Evolutionary conservation across 805 yeast genomes (phyloP).

Genomic region (Lachancea lanzarotensis): DNA sequence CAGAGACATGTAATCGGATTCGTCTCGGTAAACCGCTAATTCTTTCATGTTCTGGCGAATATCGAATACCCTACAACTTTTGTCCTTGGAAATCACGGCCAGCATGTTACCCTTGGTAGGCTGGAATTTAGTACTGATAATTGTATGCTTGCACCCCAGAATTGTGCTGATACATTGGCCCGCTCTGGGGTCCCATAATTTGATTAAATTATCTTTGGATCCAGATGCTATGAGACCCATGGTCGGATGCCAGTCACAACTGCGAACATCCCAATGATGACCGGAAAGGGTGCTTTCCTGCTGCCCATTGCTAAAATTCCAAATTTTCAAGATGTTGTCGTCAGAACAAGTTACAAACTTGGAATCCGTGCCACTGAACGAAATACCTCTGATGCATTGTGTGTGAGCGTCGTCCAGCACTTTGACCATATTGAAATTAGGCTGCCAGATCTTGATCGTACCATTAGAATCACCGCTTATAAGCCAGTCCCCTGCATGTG

Average conservation of each 20-base stretch:
- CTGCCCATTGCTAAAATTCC: slow-evolving; percentile 87
- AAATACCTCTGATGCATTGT: slow-evolving; percentile 78
- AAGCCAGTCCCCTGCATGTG: slow-evolving; percentile 91
- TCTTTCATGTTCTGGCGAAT: slow-evolving; percentile 73
- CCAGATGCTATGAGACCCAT: slow-evolving; percentile 86
- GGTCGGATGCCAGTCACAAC: slow-evolving; percentile 93
- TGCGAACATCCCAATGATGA: slow-evolving; percentile 98
- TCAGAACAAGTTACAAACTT: slow-evolving; percentile 93
- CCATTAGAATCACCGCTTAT: slow-evolving; percentile 93
- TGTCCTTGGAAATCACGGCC: slow-evolving; percentile 85
- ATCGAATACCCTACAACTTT: slow-evolving; percentile 83
- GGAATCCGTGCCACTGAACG: slow-evolving; percentile 84
- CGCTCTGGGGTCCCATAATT: slow-evolving; percentile 93
- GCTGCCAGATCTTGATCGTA: slow-evolving; percentile 90
- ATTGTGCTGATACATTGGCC: slow-evolving; percentile 69
- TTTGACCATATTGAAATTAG: slow-evolving; percentile 93
- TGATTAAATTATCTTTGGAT: slow-evolving; percentile 88
- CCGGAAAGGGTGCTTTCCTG: slow-evolving; percentile 79
- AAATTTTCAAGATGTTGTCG: slow-evolving; percentile 81
- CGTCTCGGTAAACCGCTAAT: slow-evolving; percentile 65
- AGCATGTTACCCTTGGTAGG: slow-evolving; percentile 66
- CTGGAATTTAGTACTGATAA: slow-evolving; percentile 80
- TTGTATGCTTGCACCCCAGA: slow-evolving; percentile 91
- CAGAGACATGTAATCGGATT: slow-evolving; percentile 76
- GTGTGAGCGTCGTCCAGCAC: slow-evolving; percentile 46